A percentile compares a stretch with the other conserved stretches of the same genome.
Conservation (phyloP, 495 filamentous ascomycete species). For the Polyplosphaeria fusca region DNA sequence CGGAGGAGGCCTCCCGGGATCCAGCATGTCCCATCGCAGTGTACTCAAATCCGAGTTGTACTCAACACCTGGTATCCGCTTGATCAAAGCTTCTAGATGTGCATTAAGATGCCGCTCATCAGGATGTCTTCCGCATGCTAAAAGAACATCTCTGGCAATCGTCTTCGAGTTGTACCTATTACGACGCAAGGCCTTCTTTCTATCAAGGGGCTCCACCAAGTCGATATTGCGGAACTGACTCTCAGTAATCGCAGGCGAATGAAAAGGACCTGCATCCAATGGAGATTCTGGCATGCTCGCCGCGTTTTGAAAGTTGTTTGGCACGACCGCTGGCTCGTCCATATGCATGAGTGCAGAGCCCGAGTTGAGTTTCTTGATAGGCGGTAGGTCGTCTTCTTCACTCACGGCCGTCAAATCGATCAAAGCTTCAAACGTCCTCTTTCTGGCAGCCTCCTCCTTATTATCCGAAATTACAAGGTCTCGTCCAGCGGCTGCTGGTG, state of each 20-base stretch:
- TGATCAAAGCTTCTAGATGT: slow-evolving; percentile 53
- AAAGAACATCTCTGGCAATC: slow-evolving; percentile 64
- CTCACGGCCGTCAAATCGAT: slow-evolving; percentile 48
- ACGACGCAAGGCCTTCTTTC: slow-evolving; percentile 46
- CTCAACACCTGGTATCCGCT: slow-evolving; percentile 45
- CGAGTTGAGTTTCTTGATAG: slow-evolving; percentile 20
- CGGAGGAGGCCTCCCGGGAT: slow-evolving; percentile 45
- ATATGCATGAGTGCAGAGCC: slow-evolving; percentile 3
- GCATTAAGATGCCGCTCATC: slow-evolving; percentile 55
- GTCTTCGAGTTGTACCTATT: slow-evolving; percentile 57
- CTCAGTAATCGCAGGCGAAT: slow-evolving; percentile 23
- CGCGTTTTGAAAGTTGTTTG: slow-evolving; percentile 15
- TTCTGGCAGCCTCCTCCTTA: slow-evolving; percentile 46
- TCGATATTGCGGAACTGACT: slow-evolving; percentile 30
- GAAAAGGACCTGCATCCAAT: background rate
- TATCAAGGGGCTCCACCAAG: slow-evolving; percentile 47
- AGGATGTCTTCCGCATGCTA: slow-evolving; percentile 60
- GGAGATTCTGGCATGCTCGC: background rate
- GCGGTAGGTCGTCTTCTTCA: slow-evolving; percentile 43
- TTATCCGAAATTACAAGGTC: slow-evolving; percentile 29
- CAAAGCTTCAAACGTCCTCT: slow-evolving; percentile 49
- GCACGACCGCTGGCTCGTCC: background rate
- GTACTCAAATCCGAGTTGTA: slow-evolving; percentile 55
- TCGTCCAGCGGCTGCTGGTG: background rate
- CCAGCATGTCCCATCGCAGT: slow-evolving; percentile 66